Evolutionary conservation across 805 yeast species (phyloP), one percentile per base, ranked within the genome.

Genomic region (Metschnikowia borealis): DNA sequence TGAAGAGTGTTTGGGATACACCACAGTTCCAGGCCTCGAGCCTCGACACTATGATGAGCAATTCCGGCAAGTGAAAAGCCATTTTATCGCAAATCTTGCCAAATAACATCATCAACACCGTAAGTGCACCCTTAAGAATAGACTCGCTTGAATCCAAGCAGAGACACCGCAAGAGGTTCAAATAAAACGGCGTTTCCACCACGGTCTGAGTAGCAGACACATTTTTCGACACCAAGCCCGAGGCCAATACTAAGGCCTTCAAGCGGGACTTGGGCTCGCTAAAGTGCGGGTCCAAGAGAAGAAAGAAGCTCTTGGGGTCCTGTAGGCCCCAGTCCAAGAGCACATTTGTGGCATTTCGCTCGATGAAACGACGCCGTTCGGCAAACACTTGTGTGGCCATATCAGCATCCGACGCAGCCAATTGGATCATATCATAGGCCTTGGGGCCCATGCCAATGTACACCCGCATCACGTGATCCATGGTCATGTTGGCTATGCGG

Each of bases 351-450:
- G 80, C 71, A 57, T 81, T 82, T 48, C 63, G 63, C 38, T 70
- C 67, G 7, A 79, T 68, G 52, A 78, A 80, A 32, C 87, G 63
- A 14, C 67, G 56, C 14, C 84, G 63, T 59, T 83, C 89, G 44
- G 69, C 75, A 31, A 64, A 62, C 23, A 64, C 70, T 18, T 71
- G 78, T n/a, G 64, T 56, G 14, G 57, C 55, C 35, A 47, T 49
- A 11, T 63, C 66, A 5, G 49, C 56, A 0, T 54, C 58, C 4
- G 53, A 46, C 1, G 52, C 47, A 2, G 53, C 23, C 11, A 64
- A 35, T 14, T 56, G 55, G 8, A 68, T 59, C 6, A 57, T 44
- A 13, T 55, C 58, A 32, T 57, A 56, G 5, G 49, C 52, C 3
- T 50, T 42, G 4, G 48, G 51, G 17, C 54, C 53, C 2, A 53